These are phyloP conservation scores for Vinca minor DNA, from an alignment of 257 asterid species.

Conservation along the genomic window DNA sequence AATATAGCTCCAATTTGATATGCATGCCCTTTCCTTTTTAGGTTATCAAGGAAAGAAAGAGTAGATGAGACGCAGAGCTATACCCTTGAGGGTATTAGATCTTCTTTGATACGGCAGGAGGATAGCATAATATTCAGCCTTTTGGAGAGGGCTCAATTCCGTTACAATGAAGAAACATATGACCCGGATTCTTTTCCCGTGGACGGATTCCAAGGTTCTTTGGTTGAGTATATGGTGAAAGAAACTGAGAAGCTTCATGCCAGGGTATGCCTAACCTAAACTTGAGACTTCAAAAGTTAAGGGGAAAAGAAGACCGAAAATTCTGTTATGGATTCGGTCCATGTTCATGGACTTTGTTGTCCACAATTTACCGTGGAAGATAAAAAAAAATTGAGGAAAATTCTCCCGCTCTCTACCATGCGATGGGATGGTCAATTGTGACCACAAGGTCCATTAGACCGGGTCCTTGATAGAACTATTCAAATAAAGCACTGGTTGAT, in stretches of 20 bases:
- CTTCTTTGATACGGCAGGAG: constrained; percentile 78
- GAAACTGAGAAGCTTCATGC: constrained; percentile 96
- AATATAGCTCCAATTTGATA: neutral
- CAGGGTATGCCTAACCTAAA: constrained; percentile 32
- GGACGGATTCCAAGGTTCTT: constrained; percentile 73
- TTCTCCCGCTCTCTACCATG: too few species aligned
- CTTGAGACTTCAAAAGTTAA: constrained; percentile 3
- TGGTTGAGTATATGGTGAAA: constrained; percentile 73
- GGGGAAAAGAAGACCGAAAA: neutral
- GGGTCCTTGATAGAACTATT: too few species aligned
- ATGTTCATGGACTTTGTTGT: too few species aligned
- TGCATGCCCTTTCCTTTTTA: constrained; percentile 21
- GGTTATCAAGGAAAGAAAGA: constrained; percentile 45
- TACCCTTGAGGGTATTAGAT: constrained; percentile 83
- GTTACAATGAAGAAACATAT: constrained; percentile 61
- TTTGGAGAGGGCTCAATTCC: constrained; percentile 85
- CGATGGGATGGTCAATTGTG: too few species aligned
- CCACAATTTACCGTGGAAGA: too few species aligned
- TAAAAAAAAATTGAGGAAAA: too few species aligned
- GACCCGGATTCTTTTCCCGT: constrained; percentile 55
- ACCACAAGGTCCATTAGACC: too few species aligned
- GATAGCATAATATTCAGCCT: constrained; percentile 85
- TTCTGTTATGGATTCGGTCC: too few species aligned
- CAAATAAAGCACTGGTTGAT: too few species aligned
- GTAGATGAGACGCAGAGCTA: constrained; percentile 68